A percentile compares a stretch with the other conserved stretches of the same genome.
These are phyloP conservation scores for Sporothrix inflata DNA, from an alignment of 2,329 filamentous ascomycete genomes.

Conservation along the genomic window DNA sequence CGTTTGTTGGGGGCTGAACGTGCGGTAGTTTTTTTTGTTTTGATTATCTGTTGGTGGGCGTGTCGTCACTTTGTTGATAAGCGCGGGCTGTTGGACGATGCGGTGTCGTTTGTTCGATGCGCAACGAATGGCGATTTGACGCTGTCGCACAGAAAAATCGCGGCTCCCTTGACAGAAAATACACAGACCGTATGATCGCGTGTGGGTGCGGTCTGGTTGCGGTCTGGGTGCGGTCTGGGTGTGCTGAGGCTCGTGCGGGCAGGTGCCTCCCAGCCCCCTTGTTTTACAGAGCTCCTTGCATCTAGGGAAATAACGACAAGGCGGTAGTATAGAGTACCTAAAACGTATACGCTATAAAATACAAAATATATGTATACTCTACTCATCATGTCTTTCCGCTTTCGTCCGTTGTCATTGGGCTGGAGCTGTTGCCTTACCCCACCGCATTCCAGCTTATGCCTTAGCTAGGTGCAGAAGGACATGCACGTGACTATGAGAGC, in stretches of 20 bases:
- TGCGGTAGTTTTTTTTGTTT: not conserved
- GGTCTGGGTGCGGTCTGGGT: not conserved
- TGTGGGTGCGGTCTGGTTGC: conserved; percentile 9
- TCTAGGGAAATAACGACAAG: conserved; percentile 11
- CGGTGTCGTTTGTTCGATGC: conserved; percentile 5
- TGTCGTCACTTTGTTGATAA: not conserved
- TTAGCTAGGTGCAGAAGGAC: not conserved
- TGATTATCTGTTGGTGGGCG: conserved; percentile 1
- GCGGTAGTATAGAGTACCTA: not conserved
- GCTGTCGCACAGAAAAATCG: conserved; percentile 5
- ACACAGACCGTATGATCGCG: conserved; percentile 21
- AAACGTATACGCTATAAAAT: too few species aligned
- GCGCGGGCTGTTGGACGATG: not conserved
- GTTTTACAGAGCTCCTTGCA: conserved; percentile 26
- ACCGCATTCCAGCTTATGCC: not conserved
- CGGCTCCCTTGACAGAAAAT: conserved; percentile 7
- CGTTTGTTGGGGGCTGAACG: not conserved
- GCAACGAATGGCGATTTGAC: conserved; percentile 6
- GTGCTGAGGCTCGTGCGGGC: conserved; percentile 10
- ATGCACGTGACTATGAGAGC: not conserved
- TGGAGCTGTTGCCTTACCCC: not conserved
- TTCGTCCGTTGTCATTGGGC: conserved; percentile 7
- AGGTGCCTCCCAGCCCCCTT: conserved; percentile 29
- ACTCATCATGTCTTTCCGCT: not conserved
- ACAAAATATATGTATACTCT: not conserved